Percentiles rank a stretch among this genome's conserved stretches.
These are phyloP conservation scores for Urochloa ruziziensis DNA, from an alignment of 176 grass and related monocot species.

Conservation along the genomic window DNA sequence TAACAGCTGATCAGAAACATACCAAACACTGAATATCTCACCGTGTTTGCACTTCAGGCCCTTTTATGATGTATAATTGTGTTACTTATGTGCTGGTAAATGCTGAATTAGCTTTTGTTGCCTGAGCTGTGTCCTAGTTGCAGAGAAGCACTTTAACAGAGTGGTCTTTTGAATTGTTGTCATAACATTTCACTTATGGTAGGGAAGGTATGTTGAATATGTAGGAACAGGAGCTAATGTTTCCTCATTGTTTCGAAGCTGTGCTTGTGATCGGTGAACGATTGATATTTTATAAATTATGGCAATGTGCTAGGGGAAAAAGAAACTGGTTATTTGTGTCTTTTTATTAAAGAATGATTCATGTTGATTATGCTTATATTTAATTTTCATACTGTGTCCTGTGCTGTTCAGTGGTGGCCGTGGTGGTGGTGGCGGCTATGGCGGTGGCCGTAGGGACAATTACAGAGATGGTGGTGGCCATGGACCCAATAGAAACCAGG, in stretches of 20 bases:
- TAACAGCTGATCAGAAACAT: neutral
- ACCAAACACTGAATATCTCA: too few species aligned
- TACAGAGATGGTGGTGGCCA: constrained; percentile 77
- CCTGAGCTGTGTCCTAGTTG: neutral
- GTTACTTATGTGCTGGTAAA: neutral
- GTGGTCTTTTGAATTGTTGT: neutral
- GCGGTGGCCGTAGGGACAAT: constrained; percentile 79
- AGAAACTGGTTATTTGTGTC: neutral
- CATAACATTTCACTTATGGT: neutral
- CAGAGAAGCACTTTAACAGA: neutral
- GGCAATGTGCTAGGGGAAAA: neutral
- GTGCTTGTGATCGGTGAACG: neutral
- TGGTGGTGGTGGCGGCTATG: constrained; percentile 55
- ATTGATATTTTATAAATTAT: neutral
- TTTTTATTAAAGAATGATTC: neutral
- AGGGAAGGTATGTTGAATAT: neutral
- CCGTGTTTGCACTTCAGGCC: neutral
- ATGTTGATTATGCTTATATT: neutral
- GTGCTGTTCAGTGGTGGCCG: constrained; percentile 55
- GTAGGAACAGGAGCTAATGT: neutral
- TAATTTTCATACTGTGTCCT: neutral
- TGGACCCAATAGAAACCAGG: constrained; percentile 84
- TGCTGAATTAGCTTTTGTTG: neutral
- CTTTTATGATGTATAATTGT: neutral
- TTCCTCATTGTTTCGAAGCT: neutral